phyloP scores from a whole-genome alignment of 768 basidiomycete species.

The Lactifluus hygrophoroides region DNA sequence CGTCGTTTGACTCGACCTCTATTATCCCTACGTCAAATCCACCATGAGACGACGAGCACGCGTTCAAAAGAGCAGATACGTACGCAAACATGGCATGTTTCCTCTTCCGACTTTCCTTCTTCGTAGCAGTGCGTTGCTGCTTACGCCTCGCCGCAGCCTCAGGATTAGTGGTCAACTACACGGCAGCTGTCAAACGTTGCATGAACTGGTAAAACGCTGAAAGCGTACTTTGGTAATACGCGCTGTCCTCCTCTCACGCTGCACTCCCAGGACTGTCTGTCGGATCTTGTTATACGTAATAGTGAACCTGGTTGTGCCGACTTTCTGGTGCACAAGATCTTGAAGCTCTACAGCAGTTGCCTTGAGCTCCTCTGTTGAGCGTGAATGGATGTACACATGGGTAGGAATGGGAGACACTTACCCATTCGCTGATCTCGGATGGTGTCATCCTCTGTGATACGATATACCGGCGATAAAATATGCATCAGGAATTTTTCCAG shows the following conservation, averaged over 20 bases:
- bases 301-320: constrained; percentile 83
- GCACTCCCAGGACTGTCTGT: constrained; percentile 54
- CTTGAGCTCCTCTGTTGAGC: constrained; percentile 66
- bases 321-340: constrained; percentile 78
- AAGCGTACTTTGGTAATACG: constrained; percentile 38
- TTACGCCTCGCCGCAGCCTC: constrained; percentile 70
- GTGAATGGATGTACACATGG: not conserved
- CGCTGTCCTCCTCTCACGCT: constrained; percentile 60
- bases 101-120: constrained; percentile 82
- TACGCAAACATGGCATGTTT: constrained; percentile 56
- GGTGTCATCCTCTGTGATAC: constrained; percentile 80
- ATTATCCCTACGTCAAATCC: constrained; percentile 32
- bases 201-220: not conserved
- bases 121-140: constrained; percentile 56
- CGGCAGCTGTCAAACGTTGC: constrained; percentile 14
- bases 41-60: constrained; percentile 8
- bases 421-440: constrained; percentile 73
- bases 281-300: constrained; percentile 71
- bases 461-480: constrained; percentile 79
- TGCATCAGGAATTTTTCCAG: constrained; percentile 72
- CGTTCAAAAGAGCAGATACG: constrained; percentile 26
- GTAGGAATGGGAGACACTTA: constrained; percentile 29
- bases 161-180: constrained; percentile 62
- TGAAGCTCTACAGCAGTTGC: constrained; percentile 73
- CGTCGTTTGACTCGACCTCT: constrained; percentile 41